Base-by-base conservation (phyloP, 805 yeast genomes). In the Blastobotrys muscicola region DNA sequence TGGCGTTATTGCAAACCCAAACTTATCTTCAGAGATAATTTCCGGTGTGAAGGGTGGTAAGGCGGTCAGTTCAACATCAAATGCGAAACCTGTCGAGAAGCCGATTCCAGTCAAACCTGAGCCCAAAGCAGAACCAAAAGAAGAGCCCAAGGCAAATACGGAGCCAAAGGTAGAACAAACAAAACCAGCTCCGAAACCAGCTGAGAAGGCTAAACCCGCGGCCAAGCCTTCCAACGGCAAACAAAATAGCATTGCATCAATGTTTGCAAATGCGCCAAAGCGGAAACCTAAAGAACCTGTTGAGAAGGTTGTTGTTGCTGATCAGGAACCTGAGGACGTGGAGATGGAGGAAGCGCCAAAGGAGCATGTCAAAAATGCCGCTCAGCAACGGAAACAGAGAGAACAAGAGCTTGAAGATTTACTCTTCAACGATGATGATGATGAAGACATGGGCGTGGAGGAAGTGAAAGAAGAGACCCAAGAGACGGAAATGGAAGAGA, bases 221-320 rank as follows among this genome's bases (percentile, higher is more conserved):
- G 13, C 36, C 10, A 34, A 30, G 31, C 15, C 38, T 6, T 20
- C 26, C 13, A 36, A 36, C n/a, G 26, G 26, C 29, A 23, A 10
- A 31, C 33, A 31, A 11, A 14, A 36, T 16, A 23, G 41, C n/a
- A 36, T 44, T n/a, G 23, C 16, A 33, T 16, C 45, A 4, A 49
- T 44, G n/a, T 47, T 49, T 41, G 48, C 42, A 9, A 40, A 40
- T 15, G 46, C 48, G 4, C 40, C 41, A 10, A 36, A 15, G 11
- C 16, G 34, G 15, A 47, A 48, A 3, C 38, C 13, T 8, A 40
- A 30, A 29, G 49, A 42, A 29, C 47, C 50, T 8, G 23, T 11
- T 7, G 50, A 50, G 41, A 41, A 39, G 26, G 53, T 47, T n/a
- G 38, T 47, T 15, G 38, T 47, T 14, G 48, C 42, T 4, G 48